Evolutionary conservation across 331 rosid species (phyloP), one percentile per base, ranked within the genome.

Genomic region (Cydonia oblonga): DNA sequence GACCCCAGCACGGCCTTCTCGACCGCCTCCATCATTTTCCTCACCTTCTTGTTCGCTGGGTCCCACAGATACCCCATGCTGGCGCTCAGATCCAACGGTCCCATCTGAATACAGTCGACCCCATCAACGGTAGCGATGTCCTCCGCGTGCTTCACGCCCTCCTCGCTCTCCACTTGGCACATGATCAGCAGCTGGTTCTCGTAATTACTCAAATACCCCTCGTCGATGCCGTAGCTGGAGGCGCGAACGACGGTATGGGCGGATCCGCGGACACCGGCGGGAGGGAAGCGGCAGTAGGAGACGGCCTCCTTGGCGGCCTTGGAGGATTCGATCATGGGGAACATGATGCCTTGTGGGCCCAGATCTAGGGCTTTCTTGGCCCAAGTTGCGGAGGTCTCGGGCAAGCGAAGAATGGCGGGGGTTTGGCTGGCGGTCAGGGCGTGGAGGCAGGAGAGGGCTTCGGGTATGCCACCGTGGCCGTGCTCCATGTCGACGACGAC

Each of bases 401-500:
- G 98, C 1, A 92, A 35, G 1, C 98, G 91, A 78, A 92, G 74
- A 24, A 92, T 83, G 5, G 96, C 90, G 2, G 96, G 89, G 2
- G 96, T 87, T 15, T 74, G 75, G 30, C 91, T 23, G 22, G 95
- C 91, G 9, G 98, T 87, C 10, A 90, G 86, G n/a, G 96, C 91
- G 52, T 83, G 91, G 25, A 92, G 83, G 70, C 96, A 92, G 16
- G 84, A 81, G 26, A 92, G 92, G 2, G 98, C 83, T 1, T 87
- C 89, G 69, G 89, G 23, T 66, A 85, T 79, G 7, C 90, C 90
- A 29, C 96, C 98, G 58, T 81, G 83, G 62, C 93, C 97, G 71
- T 92, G 97, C 66, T 92, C 97, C 93, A 92, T 89, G 84, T 92
- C 97, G 57, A 92, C 62, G 2, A 92, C 90, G n/a, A 88, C 89